phyloP scores from a whole-genome alignment of 192 early-diverging fungal genomes.

The Obelidium mucronatum region DNA sequence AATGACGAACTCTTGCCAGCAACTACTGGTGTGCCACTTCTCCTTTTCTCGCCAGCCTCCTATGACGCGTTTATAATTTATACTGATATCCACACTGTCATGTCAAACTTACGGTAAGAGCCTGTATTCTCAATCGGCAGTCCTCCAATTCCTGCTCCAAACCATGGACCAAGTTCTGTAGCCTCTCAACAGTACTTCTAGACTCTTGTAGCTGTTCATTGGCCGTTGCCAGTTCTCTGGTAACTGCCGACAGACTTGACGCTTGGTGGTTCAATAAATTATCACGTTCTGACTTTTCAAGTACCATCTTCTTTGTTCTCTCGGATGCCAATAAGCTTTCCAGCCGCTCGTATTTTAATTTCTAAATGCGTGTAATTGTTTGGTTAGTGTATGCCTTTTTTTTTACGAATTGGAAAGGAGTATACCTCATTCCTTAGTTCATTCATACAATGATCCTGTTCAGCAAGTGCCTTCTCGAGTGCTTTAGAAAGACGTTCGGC shows the following conservation, averaged over 20 bases:
- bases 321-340: constrained; percentile 55
- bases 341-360: constrained; percentile 50
- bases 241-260: constrained; percentile 12
- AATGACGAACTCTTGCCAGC: no score
- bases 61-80: not conserved
- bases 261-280: constrained; percentile 12
- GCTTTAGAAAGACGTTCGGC: constrained; percentile 35
- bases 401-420: not conserved
- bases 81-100: no score
- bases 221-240: not conserved
- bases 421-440: constrained; percentile 36
- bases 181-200: constrained; percentile 1
- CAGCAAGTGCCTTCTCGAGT: constrained; percentile 27
- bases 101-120: not conserved
- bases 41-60: constrained; percentile 6
- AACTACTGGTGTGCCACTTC: no score
- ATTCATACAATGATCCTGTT: constrained; percentile 29
- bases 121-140: not conserved
- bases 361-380: constrained; percentile 23
- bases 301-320: constrained; percentile 53
- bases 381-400: not conserved
- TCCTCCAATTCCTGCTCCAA: not conserved
- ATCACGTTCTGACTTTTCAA: constrained; percentile 39
- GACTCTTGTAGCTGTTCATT: constrained; percentile 5
- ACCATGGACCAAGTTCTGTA: not conserved